Conservation (phyloP, 140 eudicot species). For the Senecio squalidus region DNA sequence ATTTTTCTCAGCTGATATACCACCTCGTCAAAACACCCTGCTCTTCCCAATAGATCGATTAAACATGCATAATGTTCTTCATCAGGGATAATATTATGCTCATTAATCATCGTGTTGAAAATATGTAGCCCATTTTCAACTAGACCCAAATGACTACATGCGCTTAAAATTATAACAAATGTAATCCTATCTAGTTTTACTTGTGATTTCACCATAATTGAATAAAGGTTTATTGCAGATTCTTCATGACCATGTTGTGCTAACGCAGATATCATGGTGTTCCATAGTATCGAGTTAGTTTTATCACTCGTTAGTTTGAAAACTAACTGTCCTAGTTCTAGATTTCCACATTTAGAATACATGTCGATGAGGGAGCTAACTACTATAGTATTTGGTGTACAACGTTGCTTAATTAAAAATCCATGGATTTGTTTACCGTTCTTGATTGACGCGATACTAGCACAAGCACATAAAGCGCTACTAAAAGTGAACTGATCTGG, state of each 20-base stretch:
- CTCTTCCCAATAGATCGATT: slow-evolving; percentile 69
- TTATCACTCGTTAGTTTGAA: slow-evolving; percentile 36
- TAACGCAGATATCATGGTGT: slow-evolving; percentile 72
- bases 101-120: slow-evolving; percentile 35
- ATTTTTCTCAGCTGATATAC: slow-evolving; percentile 41
- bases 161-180: slow-evolving; percentile 51
- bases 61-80: slow-evolving; percentile 86
- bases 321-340: slow-evolving; percentile 35
- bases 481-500: slow-evolving; percentile 78
- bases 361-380: slow-evolving; percentile 71
- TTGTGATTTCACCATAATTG: slow-evolving; percentile 44
- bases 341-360: slow-evolving; percentile 73
- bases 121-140: slow-evolving; percentile 44
- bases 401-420: slow-evolving; percentile 31
- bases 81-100: slow-evolving; percentile 39
- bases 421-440: slow-evolving; percentile 73
- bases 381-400: slow-evolving; percentile 60
- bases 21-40: slow-evolving; percentile 57
- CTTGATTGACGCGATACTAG: slow-evolving; percentile 39
- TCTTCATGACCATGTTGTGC: slow-evolving; percentile 76
- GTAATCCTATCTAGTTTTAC: slow-evolving; percentile 58
- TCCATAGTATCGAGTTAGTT: slow-evolving; percentile 53
- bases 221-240: slow-evolving; percentile 35
- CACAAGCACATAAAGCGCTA: slow-evolving; percentile 62
- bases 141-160: slow-evolving; percentile 76